Percentiles rank a stretch among this genome's conserved stretches.
These are phyloP conservation scores for Miscanthus lutarioriparius DNA, from an alignment of 176 grass and related monocot genomes.

Conservation along the genomic window DNA sequence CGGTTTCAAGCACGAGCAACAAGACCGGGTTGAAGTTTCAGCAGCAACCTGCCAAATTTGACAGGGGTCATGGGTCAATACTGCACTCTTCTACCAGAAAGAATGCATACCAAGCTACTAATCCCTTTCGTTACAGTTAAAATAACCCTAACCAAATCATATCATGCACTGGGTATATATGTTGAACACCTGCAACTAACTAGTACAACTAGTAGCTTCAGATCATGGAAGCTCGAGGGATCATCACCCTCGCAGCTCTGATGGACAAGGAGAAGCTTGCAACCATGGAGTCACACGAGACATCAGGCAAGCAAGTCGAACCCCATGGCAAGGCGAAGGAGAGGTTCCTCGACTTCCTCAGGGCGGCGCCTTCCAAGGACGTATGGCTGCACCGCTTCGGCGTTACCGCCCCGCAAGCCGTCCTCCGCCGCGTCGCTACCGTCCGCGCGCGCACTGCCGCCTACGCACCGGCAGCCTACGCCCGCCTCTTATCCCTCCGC, in stretches of 20 bases:
- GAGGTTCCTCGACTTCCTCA: slow-evolving; percentile 59
- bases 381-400: slow-evolving; percentile 33
- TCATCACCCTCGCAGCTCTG: not conserved
- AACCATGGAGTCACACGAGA: slow-evolving; percentile 35
- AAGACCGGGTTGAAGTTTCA: too few species aligned
- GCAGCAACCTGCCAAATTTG: too few species aligned
- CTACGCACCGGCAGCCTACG: not conserved
- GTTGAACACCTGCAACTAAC: not conserved
- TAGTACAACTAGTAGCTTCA: not conserved
- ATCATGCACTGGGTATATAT: not conserved
- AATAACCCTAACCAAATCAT: not conserved
- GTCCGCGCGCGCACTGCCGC: not conserved
- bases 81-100: not conserved
- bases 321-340: slow-evolving; percentile 7
- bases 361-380: slow-evolving; percentile 33
- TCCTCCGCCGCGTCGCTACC: slow-evolving; percentile 25
- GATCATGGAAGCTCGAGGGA: not conserved
- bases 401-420: not conserved
- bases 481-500: slow-evolving; percentile 10
- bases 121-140: not conserved
- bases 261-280: not conserved
- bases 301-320: not conserved
- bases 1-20: not conserved
- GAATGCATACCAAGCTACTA: not conserved
- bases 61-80: not conserved